Evolutionary conservation across 805 yeast species (phyloP).

Genomic region (Cyberlindnera mycetangii): DNA sequence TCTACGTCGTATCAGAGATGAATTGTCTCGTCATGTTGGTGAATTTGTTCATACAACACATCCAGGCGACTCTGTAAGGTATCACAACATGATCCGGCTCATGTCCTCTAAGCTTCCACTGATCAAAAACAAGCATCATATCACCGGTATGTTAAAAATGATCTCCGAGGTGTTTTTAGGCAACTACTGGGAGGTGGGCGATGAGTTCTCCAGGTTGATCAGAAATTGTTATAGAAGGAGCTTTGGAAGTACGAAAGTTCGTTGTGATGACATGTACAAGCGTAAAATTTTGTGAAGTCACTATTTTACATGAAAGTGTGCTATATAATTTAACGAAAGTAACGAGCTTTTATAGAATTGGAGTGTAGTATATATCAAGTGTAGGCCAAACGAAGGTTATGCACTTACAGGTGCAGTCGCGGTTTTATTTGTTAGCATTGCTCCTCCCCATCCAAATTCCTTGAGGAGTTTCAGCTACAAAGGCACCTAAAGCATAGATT

Average conservation of each 20-base stretch:
- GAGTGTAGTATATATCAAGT: too few relatives aligned
- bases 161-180: conserved; percentile 39
- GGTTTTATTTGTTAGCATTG: too few relatives aligned
- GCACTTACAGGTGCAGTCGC: not conserved
- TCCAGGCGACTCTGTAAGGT: conserved; percentile 34
- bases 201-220: conserved; percentile 52
- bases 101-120: conserved; percentile 39
- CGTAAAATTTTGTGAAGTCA: conserved; percentile 18
- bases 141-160: conserved; percentile 53
- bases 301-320: not conserved
- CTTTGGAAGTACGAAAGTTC: conserved; percentile 43
- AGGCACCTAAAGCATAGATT: too few relatives aligned
- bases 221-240: conserved; percentile 53
- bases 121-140: conserved; percentile 43
- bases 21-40: conserved; percentile 35
- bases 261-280: conserved; percentile 52
- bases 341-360: not conserved
- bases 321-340: not conserved
- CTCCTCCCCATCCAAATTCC: too few relatives aligned
- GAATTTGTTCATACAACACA: conserved; percentile 29
- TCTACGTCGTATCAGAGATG: conserved; percentile 45
- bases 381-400: not conserved
- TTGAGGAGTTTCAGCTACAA: too few relatives aligned
- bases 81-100: conserved; percentile 40
- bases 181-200: conserved; percentile 55